Base-by-base conservation (phyloP, 2,329 filamentous ascomycete genomes). In the Colletotrichum zoysiae region DNA sequence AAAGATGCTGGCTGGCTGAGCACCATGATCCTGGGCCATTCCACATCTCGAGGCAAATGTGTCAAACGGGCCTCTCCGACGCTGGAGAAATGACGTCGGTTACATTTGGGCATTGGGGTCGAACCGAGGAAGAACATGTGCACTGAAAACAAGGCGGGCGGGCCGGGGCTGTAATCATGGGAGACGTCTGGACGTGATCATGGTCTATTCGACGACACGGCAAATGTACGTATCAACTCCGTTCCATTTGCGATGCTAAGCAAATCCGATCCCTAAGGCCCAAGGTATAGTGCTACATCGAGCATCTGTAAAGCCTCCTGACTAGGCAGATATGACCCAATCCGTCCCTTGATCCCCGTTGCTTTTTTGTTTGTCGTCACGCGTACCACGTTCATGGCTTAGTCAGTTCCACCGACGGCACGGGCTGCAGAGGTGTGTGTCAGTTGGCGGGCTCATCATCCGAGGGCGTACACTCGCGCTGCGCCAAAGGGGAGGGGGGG, bases 331-430 rank as follows among this genome's bases (percentile, higher is more conserved):
- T 73, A 71, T 71, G 67, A 70, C 67, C 67, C 67, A 62, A 73
- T 71, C 68, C 67, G 60, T 58, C 68, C 67, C 62, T 62, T 71
- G 46, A 69, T 64, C 35, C 67, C 70, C 67, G 38, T 61, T 61
- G 61, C 70, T 46, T 61, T 61, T 70, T 66, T 65, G 59, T 61
- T 70, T 73, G 61, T 71, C 67, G 67, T 72, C 70, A 73, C 69
- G 61, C 70, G 51, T 73, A 57, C 70, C 67, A 57, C 48, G 40
- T 63, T 67, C 57, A 57, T 50, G 50, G 56, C 80, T 83, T 83
- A 84, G 75, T 84, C 82, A 75, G 87, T 81, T 77, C 82, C 86
- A 79, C 85, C 86, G 78, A 91, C 86, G 80, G 88, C 89, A 81
- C 89, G 89, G 82, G 89, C 89, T 91, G 77, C 72, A 23, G 38